phyloP scores from a whole-genome alignment of 2,329 filamentous ascomycete genomes.

The Alternaria arbusti region DNA sequence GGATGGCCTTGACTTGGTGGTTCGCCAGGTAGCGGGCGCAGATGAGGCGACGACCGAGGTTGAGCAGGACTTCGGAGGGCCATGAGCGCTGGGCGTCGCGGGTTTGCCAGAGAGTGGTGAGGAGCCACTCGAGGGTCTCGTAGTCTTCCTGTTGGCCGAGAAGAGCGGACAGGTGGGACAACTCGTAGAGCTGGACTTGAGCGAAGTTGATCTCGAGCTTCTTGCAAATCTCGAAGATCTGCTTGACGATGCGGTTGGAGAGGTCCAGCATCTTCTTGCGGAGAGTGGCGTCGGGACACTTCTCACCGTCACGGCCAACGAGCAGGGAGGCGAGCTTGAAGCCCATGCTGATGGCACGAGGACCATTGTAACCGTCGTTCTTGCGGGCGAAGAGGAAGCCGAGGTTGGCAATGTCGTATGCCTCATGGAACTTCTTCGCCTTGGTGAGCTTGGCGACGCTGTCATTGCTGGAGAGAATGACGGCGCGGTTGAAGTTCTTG shows the following conservation, averaged over 20 bases:
- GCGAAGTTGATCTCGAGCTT: constrained; percentile 53
- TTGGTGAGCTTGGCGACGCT: constrained; percentile 33
- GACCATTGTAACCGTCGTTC: constrained; percentile 41
- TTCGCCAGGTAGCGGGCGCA: constrained; percentile 60
- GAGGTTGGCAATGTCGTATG: constrained; percentile 44
- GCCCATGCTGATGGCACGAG: constrained; percentile 45
- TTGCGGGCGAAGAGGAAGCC: constrained; percentile 41
- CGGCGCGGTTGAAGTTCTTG: constrained; percentile 37
- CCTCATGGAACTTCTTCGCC: constrained; percentile 40
- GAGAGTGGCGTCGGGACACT: constrained; percentile 37
- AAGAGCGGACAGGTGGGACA: constrained; percentile 52
- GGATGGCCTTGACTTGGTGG: constrained; percentile 48
- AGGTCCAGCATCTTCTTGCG: constrained; percentile 51
- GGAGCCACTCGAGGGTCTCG: constrained; percentile 49
- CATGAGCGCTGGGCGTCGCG: constrained; percentile 43
- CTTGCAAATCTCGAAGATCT: constrained; percentile 50
- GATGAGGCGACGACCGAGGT: constrained; percentile 61
- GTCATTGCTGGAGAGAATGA: constrained; percentile 36
- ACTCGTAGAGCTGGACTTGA: constrained; percentile 49
- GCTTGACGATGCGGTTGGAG: constrained; percentile 51
- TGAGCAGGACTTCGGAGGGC: constrained; percentile 53
- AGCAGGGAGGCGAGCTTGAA: constrained; percentile 47
- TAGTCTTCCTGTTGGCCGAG: constrained; percentile 56
- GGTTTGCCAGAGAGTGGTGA: constrained; percentile 47
- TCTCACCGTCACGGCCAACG: constrained; percentile 38